Evolutionary conservation across 1,284 basidiomycete species (phyloP), one percentile per base, ranked within the genome.

Genomic region (Ceratobasidium sp.): DNA sequence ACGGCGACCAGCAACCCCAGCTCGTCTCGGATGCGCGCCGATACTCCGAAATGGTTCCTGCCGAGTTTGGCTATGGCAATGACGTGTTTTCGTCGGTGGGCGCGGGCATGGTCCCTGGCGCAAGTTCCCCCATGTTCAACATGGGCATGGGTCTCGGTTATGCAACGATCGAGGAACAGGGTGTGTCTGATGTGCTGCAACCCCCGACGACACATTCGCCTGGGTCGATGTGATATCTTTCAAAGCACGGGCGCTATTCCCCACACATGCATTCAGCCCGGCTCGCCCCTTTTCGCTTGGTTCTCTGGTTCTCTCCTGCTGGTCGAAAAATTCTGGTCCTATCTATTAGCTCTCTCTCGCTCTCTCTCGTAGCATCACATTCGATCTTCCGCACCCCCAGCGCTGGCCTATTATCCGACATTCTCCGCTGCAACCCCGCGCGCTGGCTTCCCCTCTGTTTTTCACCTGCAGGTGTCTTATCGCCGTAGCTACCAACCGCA

Each of bases 241-340:
- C 25, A 29, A 44, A 44, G 43, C 32, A 46, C 40, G 62, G 62
- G 62, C 62, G 44, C 62, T 65, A 65, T 65, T 65, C 62, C 62
- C 62, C 62, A 62, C 62, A 49, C 51, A 67, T 67, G 65, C 65
- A 34, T 40, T 29, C 65, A 52, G 65, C 65, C 51, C 65, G 44
- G 46, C 29, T 19, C 49, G 49, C 51, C 65, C 64, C 51, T 9
- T 37, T 32, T 52, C 49, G 29, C 37, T 37, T 51, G 65, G 32
- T 54, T 52, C n/a, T n/a, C 17, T 9, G 65, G 40, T 37, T 29
- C 29, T 34, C 59, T 62, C 59, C 46, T 67, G 65, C 51, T 67
- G 65, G 65, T 67, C 65, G 65, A 65, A 65, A 57, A 65, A 65
- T 43, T 65, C 62, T 65, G 44, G 62, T 65, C 44, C 29, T 65